These are phyloP conservation scores for Coniella lustricola DNA, from an alignment of 2,329 filamentous ascomycete species.

Conservation along the genomic window DNA sequence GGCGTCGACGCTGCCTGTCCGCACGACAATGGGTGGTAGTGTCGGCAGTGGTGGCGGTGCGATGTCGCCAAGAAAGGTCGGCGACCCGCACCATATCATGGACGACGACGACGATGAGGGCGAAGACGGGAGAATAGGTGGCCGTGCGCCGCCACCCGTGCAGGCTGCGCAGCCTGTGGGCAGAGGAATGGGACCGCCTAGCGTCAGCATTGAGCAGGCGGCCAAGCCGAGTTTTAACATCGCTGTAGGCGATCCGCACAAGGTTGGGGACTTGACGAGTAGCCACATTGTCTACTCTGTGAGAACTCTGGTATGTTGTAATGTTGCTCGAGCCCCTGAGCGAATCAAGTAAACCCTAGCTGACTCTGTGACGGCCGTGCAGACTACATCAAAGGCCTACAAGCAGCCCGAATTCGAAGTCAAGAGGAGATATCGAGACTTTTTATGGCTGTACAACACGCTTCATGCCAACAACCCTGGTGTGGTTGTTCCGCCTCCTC, in stretches of 20 bases:
- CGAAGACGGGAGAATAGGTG: constrained; percentile 33
- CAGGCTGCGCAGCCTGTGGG: constrained; percentile 49
- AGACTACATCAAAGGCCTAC: constrained; percentile 96
- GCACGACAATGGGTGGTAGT: constrained; percentile 46
- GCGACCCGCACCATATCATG: constrained; percentile 60
- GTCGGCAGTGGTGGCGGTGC: constrained; percentile 20
- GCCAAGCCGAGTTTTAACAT: constrained; percentile 89
- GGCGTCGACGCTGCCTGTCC: constrained; percentile 38
- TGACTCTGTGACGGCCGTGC: constrained; percentile 16
- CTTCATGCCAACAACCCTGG: constrained; percentile 92
- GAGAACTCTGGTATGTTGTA: constrained; percentile 69
- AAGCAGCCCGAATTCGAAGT: constrained; percentile 88
- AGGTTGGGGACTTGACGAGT: constrained; percentile 92
- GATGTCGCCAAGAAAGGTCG: constrained; percentile 30
- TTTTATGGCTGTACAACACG: constrained; percentile 94
- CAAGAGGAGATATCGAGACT: constrained; percentile 89
- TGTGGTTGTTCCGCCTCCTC: constrained; percentile 88
- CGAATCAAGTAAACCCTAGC: not conserved
- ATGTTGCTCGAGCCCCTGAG: too few relatives aligned
- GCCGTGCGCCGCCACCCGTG: constrained; percentile 61
- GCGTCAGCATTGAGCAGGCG: constrained; percentile 86
- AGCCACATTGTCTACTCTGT: constrained; percentile 98
- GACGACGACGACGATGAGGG: constrained; percentile 60
- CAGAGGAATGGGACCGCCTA: constrained; percentile 56
- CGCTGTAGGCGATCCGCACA: constrained; percentile 90